Conservation (phyloP, 73 alveolate genomes). For the Tetrahymena elliotti region DNA sequence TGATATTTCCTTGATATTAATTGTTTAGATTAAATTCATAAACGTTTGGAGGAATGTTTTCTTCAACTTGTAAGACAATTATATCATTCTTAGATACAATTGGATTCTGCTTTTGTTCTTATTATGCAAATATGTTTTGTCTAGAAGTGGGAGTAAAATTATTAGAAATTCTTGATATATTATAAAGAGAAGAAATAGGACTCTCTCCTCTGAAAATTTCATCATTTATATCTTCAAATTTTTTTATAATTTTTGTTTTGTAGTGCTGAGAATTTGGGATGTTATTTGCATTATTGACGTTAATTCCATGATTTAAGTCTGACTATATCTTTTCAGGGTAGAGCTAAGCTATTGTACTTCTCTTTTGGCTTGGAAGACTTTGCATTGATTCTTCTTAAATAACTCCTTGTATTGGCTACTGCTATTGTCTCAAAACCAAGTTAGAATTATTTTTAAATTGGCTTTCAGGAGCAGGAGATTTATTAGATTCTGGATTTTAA, state of each 20-base stretch:
- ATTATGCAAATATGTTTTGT: not conserved
- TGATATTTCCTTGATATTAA: not conserved
- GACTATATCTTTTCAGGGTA: not conserved
- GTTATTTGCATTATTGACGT: not conserved
- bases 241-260: not conserved
- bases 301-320: not conserved
- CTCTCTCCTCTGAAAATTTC: not conserved
- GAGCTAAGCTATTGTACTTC: not conserved
- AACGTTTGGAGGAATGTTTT: not conserved
- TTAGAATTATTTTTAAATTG: not conserved
- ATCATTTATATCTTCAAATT: not conserved
- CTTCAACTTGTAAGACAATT: not conserved
- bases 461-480: not conserved
- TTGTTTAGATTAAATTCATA: not conserved
- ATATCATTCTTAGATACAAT: not conserved
- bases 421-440: not conserved
- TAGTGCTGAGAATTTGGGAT: not conserved
- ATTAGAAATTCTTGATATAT: not conserved
- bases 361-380: not conserved
- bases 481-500: not conserved
- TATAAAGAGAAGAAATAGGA: not conserved
- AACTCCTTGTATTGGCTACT: not conserved
- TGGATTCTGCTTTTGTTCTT: not conserved
- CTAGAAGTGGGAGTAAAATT: not conserved
- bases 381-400: not conserved